Evolutionary conservation across 768 basidiomycete species (phyloP).

Genomic region (Psilocybe tampanensis): DNA sequence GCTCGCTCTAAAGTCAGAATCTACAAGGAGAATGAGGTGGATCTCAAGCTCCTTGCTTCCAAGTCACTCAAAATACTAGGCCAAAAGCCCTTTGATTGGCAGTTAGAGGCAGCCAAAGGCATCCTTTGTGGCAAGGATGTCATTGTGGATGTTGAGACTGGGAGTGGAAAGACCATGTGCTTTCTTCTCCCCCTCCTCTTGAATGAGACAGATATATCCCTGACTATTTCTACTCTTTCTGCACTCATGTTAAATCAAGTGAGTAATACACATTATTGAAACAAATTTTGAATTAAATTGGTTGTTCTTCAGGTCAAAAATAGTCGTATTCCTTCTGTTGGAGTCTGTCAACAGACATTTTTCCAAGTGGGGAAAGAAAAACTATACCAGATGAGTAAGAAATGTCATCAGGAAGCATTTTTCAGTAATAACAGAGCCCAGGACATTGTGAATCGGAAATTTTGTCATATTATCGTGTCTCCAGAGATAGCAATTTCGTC

Average conservation of each 20-base stretch:
- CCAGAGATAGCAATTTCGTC: slow-evolving; percentile 18
- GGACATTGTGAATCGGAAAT: slow-evolving; percentile 14
- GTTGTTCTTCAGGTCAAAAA: neutral
- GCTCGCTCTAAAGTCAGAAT: neutral
- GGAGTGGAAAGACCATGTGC: slow-evolving; percentile 15
- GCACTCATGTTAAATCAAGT: slow-evolving; percentile 27
- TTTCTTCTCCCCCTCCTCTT: slow-evolving; percentile 17
- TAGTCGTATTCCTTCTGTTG: slow-evolving; percentile 10
- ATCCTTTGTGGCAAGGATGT: slow-evolving; percentile 22
- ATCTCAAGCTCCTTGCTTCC: neutral
- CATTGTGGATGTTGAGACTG: slow-evolving; percentile 23
- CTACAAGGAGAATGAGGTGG: neutral
- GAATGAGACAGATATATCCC: slow-evolving; percentile 11
- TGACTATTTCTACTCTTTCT: slow-evolving; percentile 21
- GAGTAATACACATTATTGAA: no score
- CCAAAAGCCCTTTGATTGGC: slow-evolving; percentile 10
- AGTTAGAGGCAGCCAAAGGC: slow-evolving; percentile 18
- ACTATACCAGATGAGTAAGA: slow-evolving; percentile 7
- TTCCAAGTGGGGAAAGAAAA: neutral
- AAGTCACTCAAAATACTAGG: neutral
- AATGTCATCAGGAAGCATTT: neutral
- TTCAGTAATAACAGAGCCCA: neutral
- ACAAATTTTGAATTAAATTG: no score
- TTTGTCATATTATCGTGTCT: slow-evolving; percentile 18
- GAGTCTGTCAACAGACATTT: slow-evolving; percentile 19